phyloP scores from a whole-genome alignment of 306 rosid species.

The Acacia confusa region DNA sequence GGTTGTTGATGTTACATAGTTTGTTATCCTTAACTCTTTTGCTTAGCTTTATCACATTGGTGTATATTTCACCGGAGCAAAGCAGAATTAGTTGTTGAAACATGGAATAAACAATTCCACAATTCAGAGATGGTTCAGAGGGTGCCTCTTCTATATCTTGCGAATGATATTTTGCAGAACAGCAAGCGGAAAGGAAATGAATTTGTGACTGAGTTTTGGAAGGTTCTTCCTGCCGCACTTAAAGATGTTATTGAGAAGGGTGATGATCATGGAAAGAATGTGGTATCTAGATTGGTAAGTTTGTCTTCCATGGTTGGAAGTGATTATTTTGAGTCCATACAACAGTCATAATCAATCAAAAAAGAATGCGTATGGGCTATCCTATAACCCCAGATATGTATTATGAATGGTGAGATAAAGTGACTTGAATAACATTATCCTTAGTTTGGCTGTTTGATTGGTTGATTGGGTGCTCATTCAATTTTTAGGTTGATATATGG shows the following conservation, averaged over 20 bases:
- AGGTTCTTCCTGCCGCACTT: constrained; percentile 80
- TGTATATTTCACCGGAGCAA: constrained; percentile 89
- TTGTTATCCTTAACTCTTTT: constrained; percentile 47
- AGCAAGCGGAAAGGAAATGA: constrained; percentile 95
- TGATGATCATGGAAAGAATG: constrained; percentile 59
- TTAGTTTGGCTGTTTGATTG: constrained; percentile 18
- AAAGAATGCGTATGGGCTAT: not conserved
- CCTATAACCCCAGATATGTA: constrained; percentile 4
- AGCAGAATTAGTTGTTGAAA: constrained; percentile 81
- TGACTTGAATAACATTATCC: constrained; percentile 23
- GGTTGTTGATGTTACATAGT: not conserved
- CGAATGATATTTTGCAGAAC: constrained; percentile 95
- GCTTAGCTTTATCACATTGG: constrained; percentile 91
- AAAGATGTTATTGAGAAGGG: constrained; percentile 62
- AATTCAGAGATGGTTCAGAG: constrained; percentile 58
- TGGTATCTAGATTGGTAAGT: constrained; percentile 74
- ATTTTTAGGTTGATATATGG: constrained; percentile 78
- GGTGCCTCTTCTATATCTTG: constrained; percentile 85
- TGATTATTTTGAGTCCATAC: constrained; percentile 7
- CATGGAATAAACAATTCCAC: constrained; percentile 85
- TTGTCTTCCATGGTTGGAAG: constrained; percentile 19
- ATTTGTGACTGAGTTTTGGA: constrained; percentile 89
- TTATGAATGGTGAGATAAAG: constrained; percentile 8
- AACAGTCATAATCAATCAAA: not conserved
- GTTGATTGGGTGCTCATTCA: constrained; percentile 29